Conservation (phyloP, 805 yeast species). For the Kuraishia capsulata region DNA sequence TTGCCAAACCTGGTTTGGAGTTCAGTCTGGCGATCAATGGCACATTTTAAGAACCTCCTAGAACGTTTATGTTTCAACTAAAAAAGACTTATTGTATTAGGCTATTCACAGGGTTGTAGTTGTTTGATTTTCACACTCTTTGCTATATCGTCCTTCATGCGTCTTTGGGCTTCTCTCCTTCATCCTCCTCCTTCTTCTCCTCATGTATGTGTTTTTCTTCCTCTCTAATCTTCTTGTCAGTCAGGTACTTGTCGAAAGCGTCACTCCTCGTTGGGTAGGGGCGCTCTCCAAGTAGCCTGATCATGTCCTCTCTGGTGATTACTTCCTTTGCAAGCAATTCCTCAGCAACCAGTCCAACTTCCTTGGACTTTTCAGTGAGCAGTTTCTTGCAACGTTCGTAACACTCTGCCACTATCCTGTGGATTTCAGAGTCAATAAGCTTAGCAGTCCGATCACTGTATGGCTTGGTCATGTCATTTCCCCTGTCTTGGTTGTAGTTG, state of each 20-base stretch:
- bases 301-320: conserved; percentile 76
- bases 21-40: conserved; percentile 14
- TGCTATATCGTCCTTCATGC: background rate
- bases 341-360: conserved; percentile 66
- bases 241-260: conserved; percentile 84
- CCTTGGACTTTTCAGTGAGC: conserved; percentile 46
- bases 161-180: background rate
- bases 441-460: conserved; percentile 67
- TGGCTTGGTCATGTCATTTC: conserved; percentile 45
- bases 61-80: no score
- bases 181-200: background rate
- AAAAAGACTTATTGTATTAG: background rate
- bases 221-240: conserved; percentile 10
- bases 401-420: conserved; percentile 56
- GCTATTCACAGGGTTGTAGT: background rate
- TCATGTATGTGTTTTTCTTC: background rate
- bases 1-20: conserved; percentile 48
- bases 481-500: conserved; percentile 40
- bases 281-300: conserved; percentile 64
- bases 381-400: conserved; percentile 50
- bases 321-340: conserved; percentile 65
- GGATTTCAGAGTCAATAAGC: conserved; percentile 61
- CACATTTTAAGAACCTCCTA: background rate
- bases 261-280: conserved; percentile 75
- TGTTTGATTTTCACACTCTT: background rate